Percentiles rank a stretch among this genome's conserved stretches.
These are phyloP conservation scores for Pseudogymnoascus sp. DNA, from an alignment of 2,329 filamentous ascomycete species.

Conservation along the genomic window DNA sequence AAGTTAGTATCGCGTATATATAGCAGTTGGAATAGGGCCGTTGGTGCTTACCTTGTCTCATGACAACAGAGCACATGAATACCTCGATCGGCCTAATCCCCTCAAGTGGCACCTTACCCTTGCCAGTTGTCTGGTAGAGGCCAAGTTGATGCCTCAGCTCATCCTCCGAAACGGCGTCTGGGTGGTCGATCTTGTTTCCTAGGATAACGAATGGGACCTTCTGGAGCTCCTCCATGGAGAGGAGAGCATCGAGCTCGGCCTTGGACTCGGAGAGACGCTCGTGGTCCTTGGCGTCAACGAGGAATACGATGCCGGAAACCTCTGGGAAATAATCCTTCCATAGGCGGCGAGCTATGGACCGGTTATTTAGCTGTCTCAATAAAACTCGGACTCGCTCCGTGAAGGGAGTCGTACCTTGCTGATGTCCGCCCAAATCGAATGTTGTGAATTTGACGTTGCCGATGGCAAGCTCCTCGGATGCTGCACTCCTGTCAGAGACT, in stretches of 20 bases:
- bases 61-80: slow-evolving; percentile 98
- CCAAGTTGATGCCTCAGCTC: slow-evolving; percentile 87
- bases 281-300: slow-evolving; percentile 94
- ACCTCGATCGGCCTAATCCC: slow-evolving; percentile 92
- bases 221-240: slow-evolving; percentile 91
- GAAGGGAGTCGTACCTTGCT: slow-evolving; percentile 57
- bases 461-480: slow-evolving; percentile 85
- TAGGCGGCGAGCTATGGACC: slow-evolving; percentile 64
- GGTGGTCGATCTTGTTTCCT: slow-evolving; percentile 99
- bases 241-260: slow-evolving; percentile 88
- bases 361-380: not conserved
- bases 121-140: slow-evolving; percentile 91
- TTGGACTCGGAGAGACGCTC: slow-evolving; percentile 92
- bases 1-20: slow-evolving; percentile 19
- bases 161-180: slow-evolving; percentile 89
- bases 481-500: slow-evolving; percentile 34
- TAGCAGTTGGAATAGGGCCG: not conserved
- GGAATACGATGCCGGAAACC: slow-evolving; percentile 93
- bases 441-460: slow-evolving; percentile 92
- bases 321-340: slow-evolving; percentile 98
- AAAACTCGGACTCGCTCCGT: not conserved
- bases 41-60: slow-evolving; percentile 68
- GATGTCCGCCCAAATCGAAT: slow-evolving; percentile 87
- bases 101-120: slow-evolving; percentile 88
- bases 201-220: slow-evolving; percentile 95